Percentiles rank a stretch among this genome's conserved stretches.
These are phyloP conservation scores for Acer campestre DNA, from an alignment of 345 rosid species.

Conservation along the genomic window DNA sequence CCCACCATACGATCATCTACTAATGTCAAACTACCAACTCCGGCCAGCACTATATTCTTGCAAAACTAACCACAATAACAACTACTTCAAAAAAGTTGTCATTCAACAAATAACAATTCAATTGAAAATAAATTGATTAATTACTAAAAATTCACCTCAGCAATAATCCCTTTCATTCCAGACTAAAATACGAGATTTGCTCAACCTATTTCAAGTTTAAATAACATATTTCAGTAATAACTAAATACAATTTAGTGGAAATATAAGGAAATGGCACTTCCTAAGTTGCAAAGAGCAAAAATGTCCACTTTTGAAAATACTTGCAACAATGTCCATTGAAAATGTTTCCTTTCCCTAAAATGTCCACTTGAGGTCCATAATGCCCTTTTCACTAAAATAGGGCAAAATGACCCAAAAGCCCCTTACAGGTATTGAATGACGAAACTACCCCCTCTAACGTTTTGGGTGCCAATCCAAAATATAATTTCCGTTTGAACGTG, in stretches of 20 bases:
- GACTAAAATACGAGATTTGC: constrained; percentile 79
- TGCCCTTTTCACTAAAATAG: too few relatives aligned
- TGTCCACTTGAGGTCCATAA: too few relatives aligned
- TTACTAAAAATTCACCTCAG: constrained; percentile 58
- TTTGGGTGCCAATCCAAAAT: too few relatives aligned
- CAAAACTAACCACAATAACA: constrained; percentile 62
- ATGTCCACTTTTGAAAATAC: too few relatives aligned
- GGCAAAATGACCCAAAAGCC: too few relatives aligned
- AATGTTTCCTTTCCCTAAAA: too few relatives aligned
- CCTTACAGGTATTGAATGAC: too few relatives aligned
- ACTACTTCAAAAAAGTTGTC: not conserved
- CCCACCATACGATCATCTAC: constrained; percentile 78
- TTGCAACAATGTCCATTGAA: too few relatives aligned
- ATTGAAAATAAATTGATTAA: not conserved
- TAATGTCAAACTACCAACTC: constrained; percentile 86
- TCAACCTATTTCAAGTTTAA: constrained; percentile 49
- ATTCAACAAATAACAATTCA: not conserved
- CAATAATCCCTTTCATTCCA: constrained; percentile 82
- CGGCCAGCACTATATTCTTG: constrained; percentile 94
- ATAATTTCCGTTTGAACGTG: too few relatives aligned
- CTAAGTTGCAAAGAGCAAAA: too few relatives aligned
- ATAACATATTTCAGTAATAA: not conserved
- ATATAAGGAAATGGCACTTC: too few relatives aligned
- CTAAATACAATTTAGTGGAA: not conserved
- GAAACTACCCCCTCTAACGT: too few relatives aligned